Evolutionary conservation across 805 yeast species (phyloP).

Genomic region (Candida nitratophila): DNA sequence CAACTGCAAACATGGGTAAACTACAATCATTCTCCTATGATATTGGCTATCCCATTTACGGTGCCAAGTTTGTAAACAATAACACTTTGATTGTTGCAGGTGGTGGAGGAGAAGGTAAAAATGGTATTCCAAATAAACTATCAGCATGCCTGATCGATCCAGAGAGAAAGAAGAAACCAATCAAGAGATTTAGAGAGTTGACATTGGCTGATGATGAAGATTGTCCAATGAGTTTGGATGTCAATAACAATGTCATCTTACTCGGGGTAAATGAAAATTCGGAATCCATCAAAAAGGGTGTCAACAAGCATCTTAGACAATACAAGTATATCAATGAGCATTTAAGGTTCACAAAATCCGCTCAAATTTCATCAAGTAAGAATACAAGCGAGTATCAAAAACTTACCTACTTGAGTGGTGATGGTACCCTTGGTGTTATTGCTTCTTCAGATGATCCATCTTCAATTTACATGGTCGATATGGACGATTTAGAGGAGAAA

Average conservation of each 20-base stretch:
- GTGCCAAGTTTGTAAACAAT: constrained; percentile 61
- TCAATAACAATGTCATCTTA: constrained; percentile 44
- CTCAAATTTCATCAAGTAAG: constrained; percentile 46
- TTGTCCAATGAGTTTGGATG: constrained; percentile 80
- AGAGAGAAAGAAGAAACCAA: constrained; percentile 34
- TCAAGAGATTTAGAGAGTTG: constrained; percentile 60
- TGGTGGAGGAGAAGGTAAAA: constrained; percentile 93
- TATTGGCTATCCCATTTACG: constrained; percentile 72
- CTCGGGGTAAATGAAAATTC: constrained; percentile 74
- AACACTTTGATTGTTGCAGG: constrained; percentile 69
- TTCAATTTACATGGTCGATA: constrained; percentile 52
- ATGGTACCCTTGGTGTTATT: constrained; percentile 58
- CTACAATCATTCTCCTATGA: constrained; percentile 18
- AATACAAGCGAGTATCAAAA: constrained; percentile 58
- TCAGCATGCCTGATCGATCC: constrained; percentile 58
- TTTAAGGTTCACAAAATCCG: constrained; percentile 50
- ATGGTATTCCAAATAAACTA: constrained; percentile 81
- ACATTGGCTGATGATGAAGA: constrained; percentile 53
- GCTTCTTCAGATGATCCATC: constrained; percentile 66
- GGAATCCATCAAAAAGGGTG: constrained; percentile 47
- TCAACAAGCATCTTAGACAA: constrained; percentile 68
- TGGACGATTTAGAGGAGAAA: constrained; percentile 44
- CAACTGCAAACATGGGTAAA: constrained; percentile 12
- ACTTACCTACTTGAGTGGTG: constrained; percentile 47
- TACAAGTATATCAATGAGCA: constrained; percentile 54